Base-by-base conservation (phyloP, 139 green algal genomes). In the Yamagishiella unicocca region DNA sequence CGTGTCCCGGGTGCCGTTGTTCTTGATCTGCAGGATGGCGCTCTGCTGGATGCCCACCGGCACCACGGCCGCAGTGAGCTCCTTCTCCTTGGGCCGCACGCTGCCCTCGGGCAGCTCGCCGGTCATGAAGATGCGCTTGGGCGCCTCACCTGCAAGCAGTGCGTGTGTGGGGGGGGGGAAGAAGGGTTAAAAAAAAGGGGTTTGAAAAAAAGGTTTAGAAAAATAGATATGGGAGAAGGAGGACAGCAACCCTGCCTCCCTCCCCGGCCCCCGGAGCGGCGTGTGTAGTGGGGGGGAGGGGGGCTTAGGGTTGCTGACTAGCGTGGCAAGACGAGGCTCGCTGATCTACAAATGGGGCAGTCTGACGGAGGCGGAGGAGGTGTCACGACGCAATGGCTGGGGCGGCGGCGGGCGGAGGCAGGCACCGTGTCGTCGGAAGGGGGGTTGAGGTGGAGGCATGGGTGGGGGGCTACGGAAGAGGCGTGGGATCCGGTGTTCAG, bases 31-130 rank as follows among this genome's bases (percentile, higher is more conserved):
- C 53, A 92, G 82, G 35, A 82, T 43, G 4, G 76, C 29, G 10
- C 79, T 89, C 87, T 94, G 91, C 46, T 88, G 87, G 38, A 88
- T 62, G 53, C 88, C 91, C 27, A 94, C 76, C 21, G 94, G 92
- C 29, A 93, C 87, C 19, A 84, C 76, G 0, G 90, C 90, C 4
- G 93, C 88, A 64, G 92, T 90, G 75, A 96, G 42, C 66, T 82
- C 89, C 77, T 93, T 94, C 35, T 94, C 92, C 38, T 62, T 87
- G 66, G 95, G 88, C 74, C 83, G 85, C 78, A 96, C 82, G 35
- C 46, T 77, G 68, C 89, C 90, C 58, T 93, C 92, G 7, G 92
- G 91, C 38, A 94, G 84, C 43, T 93, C 76, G 33, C 90, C 94
- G 14, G 50, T 37, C 82, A 87, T 87, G 35, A 29, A 53, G 45